These are phyloP conservation scores for Zygoascus flipseniorum DNA, from an alignment of 805 yeast genomes.

Conservation along the genomic window DNA sequence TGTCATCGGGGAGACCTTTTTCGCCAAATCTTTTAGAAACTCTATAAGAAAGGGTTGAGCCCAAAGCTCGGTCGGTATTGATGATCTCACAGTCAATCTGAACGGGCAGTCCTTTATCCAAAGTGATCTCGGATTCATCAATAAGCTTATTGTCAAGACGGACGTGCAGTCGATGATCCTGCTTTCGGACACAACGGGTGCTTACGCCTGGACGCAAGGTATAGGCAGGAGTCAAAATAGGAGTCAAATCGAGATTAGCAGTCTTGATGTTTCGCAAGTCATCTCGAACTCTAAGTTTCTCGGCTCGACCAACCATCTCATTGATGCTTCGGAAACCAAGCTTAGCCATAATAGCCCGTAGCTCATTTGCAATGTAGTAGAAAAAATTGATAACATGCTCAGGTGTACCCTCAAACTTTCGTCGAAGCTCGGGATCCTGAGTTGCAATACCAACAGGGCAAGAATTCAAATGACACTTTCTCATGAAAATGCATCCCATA, in stretches of 20 bases:
- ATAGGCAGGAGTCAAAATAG: slow-evolving; percentile 94
- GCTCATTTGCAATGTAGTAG: slow-evolving; percentile 87
- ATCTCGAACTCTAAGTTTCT: slow-evolving; percentile 76
- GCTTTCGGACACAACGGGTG: slow-evolving; percentile 83
- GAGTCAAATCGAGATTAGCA: slow-evolving; percentile 82
- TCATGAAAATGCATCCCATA: slow-evolving; percentile 95
- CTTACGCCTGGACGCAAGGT: slow-evolving; percentile 95
- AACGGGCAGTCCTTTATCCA: slow-evolving; percentile 93
- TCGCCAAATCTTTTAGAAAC: slow-evolving; percentile 92
- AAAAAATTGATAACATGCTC: slow-evolving; percentile 98
- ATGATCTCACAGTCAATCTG: slow-evolving; percentile 87
- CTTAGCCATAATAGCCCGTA: slow-evolving; percentile 87
- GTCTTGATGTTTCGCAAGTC: slow-evolving; percentile 83
- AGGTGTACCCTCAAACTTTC: slow-evolving; percentile 92
- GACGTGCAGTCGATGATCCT: slow-evolving; percentile 87
- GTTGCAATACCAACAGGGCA: slow-evolving; percentile 99
- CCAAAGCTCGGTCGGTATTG: slow-evolving; percentile 94
- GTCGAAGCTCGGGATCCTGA: slow-evolving; percentile 89
- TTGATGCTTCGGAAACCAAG: slow-evolving; percentile 92
- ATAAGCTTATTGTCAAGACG: slow-evolving; percentile 92
- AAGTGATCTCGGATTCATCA: slow-evolving; percentile 92
- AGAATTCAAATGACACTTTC: slow-evolving; percentile 86
- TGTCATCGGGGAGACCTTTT: slow-evolving; percentile 88
- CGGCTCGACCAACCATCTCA: slow-evolving; percentile 98
- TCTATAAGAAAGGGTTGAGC: slow-evolving; percentile 90